These are phyloP conservation scores for Sugiyamaella novakii DNA, from an alignment of 1,139 yeast species.

Conservation along the genomic window DNA sequence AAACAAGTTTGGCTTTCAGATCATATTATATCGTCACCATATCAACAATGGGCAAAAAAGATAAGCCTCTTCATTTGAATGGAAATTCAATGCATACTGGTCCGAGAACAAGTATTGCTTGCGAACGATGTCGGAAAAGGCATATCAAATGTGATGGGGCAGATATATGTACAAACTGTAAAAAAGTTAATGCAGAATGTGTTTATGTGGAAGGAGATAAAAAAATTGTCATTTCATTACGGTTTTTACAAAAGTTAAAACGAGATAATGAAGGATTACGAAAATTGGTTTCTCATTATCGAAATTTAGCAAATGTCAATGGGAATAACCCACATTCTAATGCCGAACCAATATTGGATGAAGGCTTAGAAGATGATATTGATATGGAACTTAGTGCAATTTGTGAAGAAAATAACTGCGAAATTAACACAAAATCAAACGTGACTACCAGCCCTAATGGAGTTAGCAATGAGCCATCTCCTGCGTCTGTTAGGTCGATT, in stretches of 20 bases:
- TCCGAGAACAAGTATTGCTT: conserved; percentile 36
- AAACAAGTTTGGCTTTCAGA: too few relatives aligned
- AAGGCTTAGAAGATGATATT: conserved; percentile 8
- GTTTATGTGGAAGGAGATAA: conserved; percentile 78
- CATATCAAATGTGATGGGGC: conserved; percentile 86
- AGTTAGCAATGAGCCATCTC: conserved; percentile 6
- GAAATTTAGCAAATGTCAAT: conserved; percentile 1
- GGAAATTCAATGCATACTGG: not conserved
- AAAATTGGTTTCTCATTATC: not conserved
- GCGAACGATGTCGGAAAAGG: conserved; percentile 71
- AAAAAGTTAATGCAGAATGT: conserved; percentile 59
- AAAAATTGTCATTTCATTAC: conserved; percentile 76
- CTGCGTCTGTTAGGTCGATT: conserved; percentile 3
- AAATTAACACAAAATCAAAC: not conserved
- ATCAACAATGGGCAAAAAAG: conserved; percentile 9
- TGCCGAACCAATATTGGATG: conserved; percentile 3
- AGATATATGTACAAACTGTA: conserved; percentile 71
- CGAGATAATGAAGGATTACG: conserved; percentile 48
- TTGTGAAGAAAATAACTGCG: conserved; percentile 2
- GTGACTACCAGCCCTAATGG: not conserved
- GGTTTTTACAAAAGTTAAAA: conserved; percentile 67
- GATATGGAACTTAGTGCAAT: conserved; percentile 16
- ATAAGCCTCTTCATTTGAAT: not conserved
- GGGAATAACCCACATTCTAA: conserved; percentile 1
- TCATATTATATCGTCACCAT: not conserved